Conservation (phyloP, 768 basidiomycete species). For the Tylopilus vinaceipallidus region DNA sequence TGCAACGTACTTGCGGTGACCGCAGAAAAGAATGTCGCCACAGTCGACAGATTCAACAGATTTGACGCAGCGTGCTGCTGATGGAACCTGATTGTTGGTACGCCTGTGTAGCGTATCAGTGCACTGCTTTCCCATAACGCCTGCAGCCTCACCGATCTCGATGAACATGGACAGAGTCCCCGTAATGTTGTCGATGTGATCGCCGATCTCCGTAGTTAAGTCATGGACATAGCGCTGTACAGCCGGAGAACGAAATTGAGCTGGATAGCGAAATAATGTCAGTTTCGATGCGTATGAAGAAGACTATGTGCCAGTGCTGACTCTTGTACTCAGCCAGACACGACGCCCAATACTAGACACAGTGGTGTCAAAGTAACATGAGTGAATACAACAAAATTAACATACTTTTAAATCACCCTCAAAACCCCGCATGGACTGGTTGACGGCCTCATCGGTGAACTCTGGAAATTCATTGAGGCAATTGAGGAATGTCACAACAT, state of each 20-base stretch:
- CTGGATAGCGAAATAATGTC: constrained; percentile 26
- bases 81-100: constrained; percentile 54
- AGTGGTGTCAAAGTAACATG: constrained; percentile 9
- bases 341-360: constrained; percentile 50
- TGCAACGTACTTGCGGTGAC: constrained; percentile 52
- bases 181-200: constrained; percentile 52
- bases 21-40: constrained; percentile 54
- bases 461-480: constrained; percentile 58
- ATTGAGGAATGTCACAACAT: constrained; percentile 51
- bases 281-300: constrained; percentile 1
- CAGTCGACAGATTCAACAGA: constrained; percentile 49
- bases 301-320: constrained; percentile 14
- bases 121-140: constrained; percentile 18
- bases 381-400: constrained; percentile 1
- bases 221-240: constrained; percentile 58
- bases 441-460: constrained; percentile 51
- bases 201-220: constrained; percentile 48
- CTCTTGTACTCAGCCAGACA: constrained; percentile 49
- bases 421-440: constrained; percentile 47
- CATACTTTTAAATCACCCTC: constrained; percentile 50
- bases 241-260: constrained; percentile 50
- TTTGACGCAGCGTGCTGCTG: constrained; percentile 51
- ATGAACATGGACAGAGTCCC: constrained; percentile 51
- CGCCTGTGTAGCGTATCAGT: constrained; percentile 39
- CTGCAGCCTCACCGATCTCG: constrained; percentile 45